phyloP scores from a whole-genome alignment of 768 basidiomycete species.

The Astraeus odoratus region DNA sequence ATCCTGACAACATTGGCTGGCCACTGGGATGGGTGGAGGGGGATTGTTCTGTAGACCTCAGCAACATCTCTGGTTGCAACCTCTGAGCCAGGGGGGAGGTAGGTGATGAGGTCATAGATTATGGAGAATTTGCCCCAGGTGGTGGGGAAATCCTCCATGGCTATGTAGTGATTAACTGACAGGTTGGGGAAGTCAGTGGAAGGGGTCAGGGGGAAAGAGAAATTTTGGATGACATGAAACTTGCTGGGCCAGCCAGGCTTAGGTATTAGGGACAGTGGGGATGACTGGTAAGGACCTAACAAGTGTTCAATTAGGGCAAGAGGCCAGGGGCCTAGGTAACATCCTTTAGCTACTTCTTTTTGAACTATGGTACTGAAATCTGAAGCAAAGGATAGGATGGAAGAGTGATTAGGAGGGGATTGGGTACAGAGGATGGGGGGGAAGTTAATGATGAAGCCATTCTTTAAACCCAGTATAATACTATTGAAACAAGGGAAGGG shows the following conservation, averaged over 20 bases:
- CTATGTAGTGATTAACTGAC: conserved; percentile 31
- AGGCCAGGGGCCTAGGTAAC: conserved; percentile 10
- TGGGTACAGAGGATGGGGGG: no score
- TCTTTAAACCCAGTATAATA: not conserved
- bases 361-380: not conserved
- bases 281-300: no score
- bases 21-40: conserved; percentile 17
- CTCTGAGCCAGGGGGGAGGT: no score
- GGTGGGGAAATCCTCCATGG: conserved; percentile 30
- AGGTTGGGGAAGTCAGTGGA: not conserved
- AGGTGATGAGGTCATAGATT: no score
- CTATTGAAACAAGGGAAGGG: not conserved
- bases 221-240: conserved; percentile 31
- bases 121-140: conserved; percentile 45
- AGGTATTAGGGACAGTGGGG: conserved; percentile 24
- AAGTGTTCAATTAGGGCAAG: not conserved
- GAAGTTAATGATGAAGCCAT: not conserved
- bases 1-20: no score
- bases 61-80: conserved; percentile 24
- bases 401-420: not conserved
- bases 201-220: conserved; percentile 23
- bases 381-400: not conserved
- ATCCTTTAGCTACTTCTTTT: conserved; percentile 1
- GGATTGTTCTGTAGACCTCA: conserved; percentile 24
- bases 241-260: conserved; percentile 29